Base-by-base conservation (phyloP, 1,284 basidiomycete species). In the Gomphus bonarii region DNA sequence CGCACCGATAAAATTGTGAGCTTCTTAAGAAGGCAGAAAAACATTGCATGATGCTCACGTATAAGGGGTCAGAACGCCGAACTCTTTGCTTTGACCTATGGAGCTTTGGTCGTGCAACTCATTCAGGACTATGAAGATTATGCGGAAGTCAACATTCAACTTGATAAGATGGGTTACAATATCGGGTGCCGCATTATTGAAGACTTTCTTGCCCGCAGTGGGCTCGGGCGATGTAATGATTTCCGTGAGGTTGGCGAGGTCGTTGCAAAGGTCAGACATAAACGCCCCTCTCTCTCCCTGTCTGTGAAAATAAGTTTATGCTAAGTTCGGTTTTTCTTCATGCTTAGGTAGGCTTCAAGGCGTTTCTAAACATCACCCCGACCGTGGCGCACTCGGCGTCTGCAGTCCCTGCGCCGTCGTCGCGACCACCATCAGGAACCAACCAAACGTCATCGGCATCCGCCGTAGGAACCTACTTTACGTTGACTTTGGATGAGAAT, bases 51-150 rank as follows among this genome's bases (percentile, higher is more conserved):
- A 14, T 43, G 49, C 59, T 60, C 61, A 65, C 58, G 67, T 64
- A 62, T 49, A 62, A 40, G 53, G 16, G n/a, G 55, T 61, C 69
- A 93, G 91, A 99, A 97, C 70, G 91, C 93, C 65, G 97, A 99
- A 72, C 80, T 99, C 20, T 99, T 99, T 71, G 88, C 95, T 3
- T 73, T 99, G 60, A 99, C 95, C 25, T 99, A 99, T 65, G 97
- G 97, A 54, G 93, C 95, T 16, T 80, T 99, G 50, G 97, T 99
- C 52, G 93, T 98, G 38, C 97, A 99, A 74, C 82, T 99, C 61
- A 93, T 99, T 64, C 95, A 98, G 69, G 97, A 99, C 72, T 99
- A 98, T 67, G 95, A 99, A 68, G 95, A 99, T 74, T 99, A 97
- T 65, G 77, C 77, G 14, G 91, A 95, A 69, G 87, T 90, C 61